These are phyloP conservation scores for Xylariaceae sp. DNA, from an alignment of 2,329 filamentous ascomycete genomes.

Conservation along the genomic window DNA sequence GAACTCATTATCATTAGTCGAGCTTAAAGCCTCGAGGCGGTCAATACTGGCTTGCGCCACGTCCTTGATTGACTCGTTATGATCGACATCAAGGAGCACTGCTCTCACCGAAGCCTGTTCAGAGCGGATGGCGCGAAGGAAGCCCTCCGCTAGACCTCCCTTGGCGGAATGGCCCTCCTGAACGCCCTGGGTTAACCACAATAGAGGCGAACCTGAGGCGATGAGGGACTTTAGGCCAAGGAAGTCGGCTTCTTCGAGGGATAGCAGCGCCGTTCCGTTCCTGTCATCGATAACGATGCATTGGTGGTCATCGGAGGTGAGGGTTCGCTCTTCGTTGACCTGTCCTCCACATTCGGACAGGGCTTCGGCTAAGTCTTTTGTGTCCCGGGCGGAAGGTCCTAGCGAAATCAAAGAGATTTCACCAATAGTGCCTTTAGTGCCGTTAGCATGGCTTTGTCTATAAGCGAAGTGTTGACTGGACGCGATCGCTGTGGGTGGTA, in stretches of 20 bases:
- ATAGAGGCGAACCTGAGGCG: constrained; percentile 10
- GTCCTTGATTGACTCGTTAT: constrained; percentile 10
- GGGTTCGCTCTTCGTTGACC: constrained; percentile 9
- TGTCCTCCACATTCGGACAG: constrained; percentile 8
- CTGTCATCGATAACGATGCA: constrained; percentile 23
- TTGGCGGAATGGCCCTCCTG: constrained; percentile 18
- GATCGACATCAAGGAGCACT: constrained; percentile 22
- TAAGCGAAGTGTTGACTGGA: constrained; percentile 15
- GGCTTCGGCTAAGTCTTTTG: constrained; percentile 1
- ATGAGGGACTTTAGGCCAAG: constrained; percentile 19
- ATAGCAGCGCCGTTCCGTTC: constrained; percentile 15
- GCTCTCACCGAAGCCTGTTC: constrained; percentile 23
- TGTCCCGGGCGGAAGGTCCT: constrained; percentile 1
- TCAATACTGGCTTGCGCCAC: constrained; percentile 14
- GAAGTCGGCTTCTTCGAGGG: constrained; percentile 15
- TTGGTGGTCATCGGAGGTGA: constrained; percentile 7
- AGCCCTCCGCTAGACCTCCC: constrained; percentile 24
- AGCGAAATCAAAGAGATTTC: constrained; percentile 9
- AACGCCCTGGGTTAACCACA: constrained; percentile 25
- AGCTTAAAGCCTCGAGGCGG: constrained; percentile 16
- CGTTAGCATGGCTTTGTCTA: not conserved
- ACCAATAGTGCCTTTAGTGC: not conserved
- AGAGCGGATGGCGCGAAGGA: constrained; percentile 25
- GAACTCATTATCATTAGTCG: constrained; percentile 24
- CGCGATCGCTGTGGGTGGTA: constrained; percentile 6